Conservation (phyloP, 495 filamentous ascomycete species). For the Lepidopterella palustris region DNA sequence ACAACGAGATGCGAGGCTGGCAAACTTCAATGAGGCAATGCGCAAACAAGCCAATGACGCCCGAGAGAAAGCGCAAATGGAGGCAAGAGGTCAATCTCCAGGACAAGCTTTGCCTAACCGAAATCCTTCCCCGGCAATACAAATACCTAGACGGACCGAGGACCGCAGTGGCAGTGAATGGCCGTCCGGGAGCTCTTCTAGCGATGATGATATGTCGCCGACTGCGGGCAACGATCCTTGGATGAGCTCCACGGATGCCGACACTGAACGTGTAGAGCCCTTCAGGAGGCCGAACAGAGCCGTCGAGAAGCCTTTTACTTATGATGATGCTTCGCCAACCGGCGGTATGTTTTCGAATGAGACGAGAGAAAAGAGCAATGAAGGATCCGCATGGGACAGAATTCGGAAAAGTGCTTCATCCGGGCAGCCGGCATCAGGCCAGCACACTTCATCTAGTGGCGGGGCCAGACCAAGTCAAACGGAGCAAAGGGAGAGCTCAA, state of each 20-base stretch:
- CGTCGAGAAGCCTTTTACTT: not conserved
- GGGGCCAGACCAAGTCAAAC: not conserved
- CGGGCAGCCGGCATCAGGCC: not conserved
- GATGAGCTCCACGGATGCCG: not conserved
- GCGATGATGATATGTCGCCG: conserved; percentile 15
- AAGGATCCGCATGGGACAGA: conserved; percentile 1
- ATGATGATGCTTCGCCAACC: not conserved
- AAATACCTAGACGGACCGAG: not conserved
- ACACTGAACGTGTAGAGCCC: not conserved
- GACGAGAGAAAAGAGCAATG: not conserved
- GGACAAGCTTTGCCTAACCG: too few species aligned
- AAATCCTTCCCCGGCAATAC: not conserved
- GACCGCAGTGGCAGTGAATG: not conserved
- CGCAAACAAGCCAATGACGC: not conserved
- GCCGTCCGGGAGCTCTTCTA: not conserved
- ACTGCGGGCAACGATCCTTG: conserved; percentile 2
- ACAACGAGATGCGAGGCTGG: conserved; percentile 4
- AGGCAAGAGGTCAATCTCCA: too few species aligned
- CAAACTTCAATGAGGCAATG: conserved; percentile 6
- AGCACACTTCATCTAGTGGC: not conserved
- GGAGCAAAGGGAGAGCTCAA: not conserved
- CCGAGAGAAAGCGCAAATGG: not conserved
- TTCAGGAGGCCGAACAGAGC: not conserved
- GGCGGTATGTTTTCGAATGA: not conserved
- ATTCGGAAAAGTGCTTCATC: not conserved